Base-by-base conservation (phyloP, 352 stramenopile species). In the Globisporangium okanoganense region DNA sequence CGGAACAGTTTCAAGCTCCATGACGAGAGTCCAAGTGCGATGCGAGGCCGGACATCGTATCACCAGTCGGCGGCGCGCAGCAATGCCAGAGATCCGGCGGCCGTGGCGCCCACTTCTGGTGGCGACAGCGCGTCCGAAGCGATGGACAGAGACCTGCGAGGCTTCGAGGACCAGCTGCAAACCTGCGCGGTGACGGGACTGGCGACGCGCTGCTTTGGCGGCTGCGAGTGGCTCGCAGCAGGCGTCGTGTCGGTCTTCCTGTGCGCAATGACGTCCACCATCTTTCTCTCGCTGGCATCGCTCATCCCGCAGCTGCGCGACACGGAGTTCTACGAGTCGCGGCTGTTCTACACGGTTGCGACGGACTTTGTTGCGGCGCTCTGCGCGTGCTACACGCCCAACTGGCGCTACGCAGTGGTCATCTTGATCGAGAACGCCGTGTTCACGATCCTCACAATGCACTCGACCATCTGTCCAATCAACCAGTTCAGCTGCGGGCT, bases 401-500 rank as follows among this genome's bases (percentile, higher is more conserved):
- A 90, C 58, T 81, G 78, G 77, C 75, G 72, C 38, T 90, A 85
- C 71, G 79, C 81, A 8, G 61, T 84, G 29, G 80, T 88, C 25
- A 82, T 78, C 53, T 61, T 90, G 9, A 65, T 88, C 25, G 70
- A 90, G 59, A 90, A 88, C 52, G 59, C 62, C 12, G 76, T 90
- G 16, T 90, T 90, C 52, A 87, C 76, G 22, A 61, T 92, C 29
- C 58, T 87, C 47, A 89, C 79, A 1, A 73, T 90, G 66, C 75
- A 85, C 56, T 87, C 76, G 41, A 86, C 73, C 41, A 78, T 79
- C 16, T 92, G 82, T 35, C 75, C 76, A 22, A 80, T 88, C 59
- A 93, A 93, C 66, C 82, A 81, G 61, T 80, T 88, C 53, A 73
- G 66, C 25, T 92, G 82, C 56, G 82, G 75, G 14, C 53, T 73